Conservation (phyloP, 495 filamentous ascomycete species). For the Aspergillus homomorphus region DNA sequence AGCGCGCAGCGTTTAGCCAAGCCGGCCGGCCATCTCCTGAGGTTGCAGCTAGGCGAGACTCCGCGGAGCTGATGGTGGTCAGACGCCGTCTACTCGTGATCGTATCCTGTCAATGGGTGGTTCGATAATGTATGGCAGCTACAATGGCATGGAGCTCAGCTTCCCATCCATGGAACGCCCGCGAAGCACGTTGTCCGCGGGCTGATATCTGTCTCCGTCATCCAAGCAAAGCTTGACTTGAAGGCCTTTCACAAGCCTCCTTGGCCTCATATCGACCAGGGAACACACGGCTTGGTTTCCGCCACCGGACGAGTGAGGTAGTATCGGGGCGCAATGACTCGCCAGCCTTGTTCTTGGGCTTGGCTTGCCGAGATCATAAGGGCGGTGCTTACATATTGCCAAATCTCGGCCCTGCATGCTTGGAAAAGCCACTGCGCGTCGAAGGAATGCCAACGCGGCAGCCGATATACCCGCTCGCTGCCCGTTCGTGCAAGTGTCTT, state of each 20-base stretch:
- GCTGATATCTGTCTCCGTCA: background rate
- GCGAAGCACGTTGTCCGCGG: background rate
- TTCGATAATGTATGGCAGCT: too few species aligned
- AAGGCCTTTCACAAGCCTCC: background rate
- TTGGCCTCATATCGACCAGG: background rate
- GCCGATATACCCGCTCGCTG: background rate
- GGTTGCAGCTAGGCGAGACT: background rate
- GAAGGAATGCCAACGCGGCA: background rate
- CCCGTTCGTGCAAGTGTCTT: background rate
- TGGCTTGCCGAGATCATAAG: background rate
- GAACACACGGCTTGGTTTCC: background rate
- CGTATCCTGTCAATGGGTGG: too few species aligned
- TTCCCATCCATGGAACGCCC: background rate
- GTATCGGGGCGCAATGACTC: background rate
- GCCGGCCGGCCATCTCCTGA: background rate
- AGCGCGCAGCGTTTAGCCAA: background rate
- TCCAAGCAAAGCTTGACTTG: background rate
- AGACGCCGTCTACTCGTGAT: background rate
- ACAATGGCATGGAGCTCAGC: background rate
- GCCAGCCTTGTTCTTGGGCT: background rate
- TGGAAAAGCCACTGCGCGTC: background rate
- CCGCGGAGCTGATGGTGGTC: background rate
- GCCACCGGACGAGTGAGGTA: background rate
- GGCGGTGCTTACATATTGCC: background rate
- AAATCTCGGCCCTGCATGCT: background rate